Percentiles rank a stretch among this genome's conserved stretches.
Evolutionary conservation across 331 rosid genomes (phyloP).

Genomic region (Quercus phellos): DNA sequence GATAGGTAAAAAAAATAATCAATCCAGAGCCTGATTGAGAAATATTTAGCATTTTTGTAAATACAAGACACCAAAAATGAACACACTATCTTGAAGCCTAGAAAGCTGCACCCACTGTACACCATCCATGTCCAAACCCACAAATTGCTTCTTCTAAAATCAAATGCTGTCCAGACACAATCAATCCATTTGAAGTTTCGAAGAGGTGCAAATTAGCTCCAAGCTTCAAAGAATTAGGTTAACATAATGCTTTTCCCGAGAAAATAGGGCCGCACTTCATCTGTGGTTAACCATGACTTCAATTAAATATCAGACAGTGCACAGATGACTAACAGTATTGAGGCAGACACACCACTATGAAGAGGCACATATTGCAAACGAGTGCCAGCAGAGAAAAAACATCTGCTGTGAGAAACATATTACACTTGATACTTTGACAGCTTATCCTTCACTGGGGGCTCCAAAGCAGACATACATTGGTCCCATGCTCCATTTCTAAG

Average conservation of each 20-base stretch:
- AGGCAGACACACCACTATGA: conserved; percentile 43
- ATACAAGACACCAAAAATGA: conserved; percentile 49
- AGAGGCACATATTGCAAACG: conserved; percentile 13
- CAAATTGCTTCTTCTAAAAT: conserved; percentile 26
- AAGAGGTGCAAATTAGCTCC: conserved; percentile 38
- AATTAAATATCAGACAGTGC: conserved; percentile 31
- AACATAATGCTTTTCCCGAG: conserved; percentile 25
- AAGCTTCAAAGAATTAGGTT: conserved; percentile 45
- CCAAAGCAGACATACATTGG: conserved; percentile 93
- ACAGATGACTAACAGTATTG: conserved; percentile 35
- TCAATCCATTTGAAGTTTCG: conserved; percentile 32
- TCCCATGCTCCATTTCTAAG: conserved; percentile 96
- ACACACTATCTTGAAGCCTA: conserved; percentile 44
- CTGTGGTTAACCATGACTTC: conserved; percentile 31
- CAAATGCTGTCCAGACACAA: conserved; percentile 30
- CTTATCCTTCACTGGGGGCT: conserved; percentile 77
- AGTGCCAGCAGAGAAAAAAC: conserved; percentile 16
- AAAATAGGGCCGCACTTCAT: conserved; percentile 37
- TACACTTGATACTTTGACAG: conserved; percentile 87
- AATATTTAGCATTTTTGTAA: conserved; percentile 31
- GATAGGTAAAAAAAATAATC: conserved; percentile 9
- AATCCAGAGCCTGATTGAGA: conserved; percentile 26
- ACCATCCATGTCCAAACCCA: conserved; percentile 27
- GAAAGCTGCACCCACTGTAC: conserved; percentile 67
- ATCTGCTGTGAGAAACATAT: neutral